Evolutionary conservation across 352 stramenopile genomes (phyloP), one percentile per base, ranked within the genome.

Genomic region (Globisporangium parvum): DNA sequence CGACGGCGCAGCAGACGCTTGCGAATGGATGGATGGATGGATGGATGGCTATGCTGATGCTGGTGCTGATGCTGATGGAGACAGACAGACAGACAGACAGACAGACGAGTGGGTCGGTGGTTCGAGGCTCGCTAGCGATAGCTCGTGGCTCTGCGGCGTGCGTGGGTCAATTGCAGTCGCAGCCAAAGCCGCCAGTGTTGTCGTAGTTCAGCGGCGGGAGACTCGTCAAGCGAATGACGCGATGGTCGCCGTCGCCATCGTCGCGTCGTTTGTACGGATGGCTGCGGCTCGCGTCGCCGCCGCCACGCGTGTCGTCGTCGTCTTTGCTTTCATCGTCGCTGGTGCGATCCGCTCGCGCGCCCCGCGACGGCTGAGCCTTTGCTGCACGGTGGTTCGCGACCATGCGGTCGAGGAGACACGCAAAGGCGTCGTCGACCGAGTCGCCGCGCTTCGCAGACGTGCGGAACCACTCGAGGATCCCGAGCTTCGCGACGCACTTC

Each of bases 381-480:
- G 31, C 39, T 21, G 59, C 52, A 40, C 78, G 69, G 51, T 84
- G 65, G 11, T 73, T 62, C 20, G 64, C 33, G 37, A 89, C 78
- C 76, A 91, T 88, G 15, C 64, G 61, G 45, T 87, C 59, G 23
- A 91, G 62, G 5, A 91, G 51, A 47, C 74, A 85, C 40, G 73
- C 40, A 55, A 91, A 90, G 0, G 79, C 77, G 17, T 87, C 77
- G 15, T 74, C 49, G 48, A 91, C 50, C 11, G 70, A 71, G 35
- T 91, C 73, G 20, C 80, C 81, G 47, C 63, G 87, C 66, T 91
- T 91, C 17, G 81, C 81, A 0, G 81, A 91, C 18, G 74, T 65
- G 20, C 79, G 77, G 52, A 90, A 91, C 81, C 81, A 91, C 58
- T 91, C 79, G 14, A 88, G 51, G 45, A 91, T 91, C 17, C 76